These are phyloP conservation scores for Conticribra weissflogii DNA, from an alignment of 108 stramenopile species.

Conservation along the genomic window DNA sequence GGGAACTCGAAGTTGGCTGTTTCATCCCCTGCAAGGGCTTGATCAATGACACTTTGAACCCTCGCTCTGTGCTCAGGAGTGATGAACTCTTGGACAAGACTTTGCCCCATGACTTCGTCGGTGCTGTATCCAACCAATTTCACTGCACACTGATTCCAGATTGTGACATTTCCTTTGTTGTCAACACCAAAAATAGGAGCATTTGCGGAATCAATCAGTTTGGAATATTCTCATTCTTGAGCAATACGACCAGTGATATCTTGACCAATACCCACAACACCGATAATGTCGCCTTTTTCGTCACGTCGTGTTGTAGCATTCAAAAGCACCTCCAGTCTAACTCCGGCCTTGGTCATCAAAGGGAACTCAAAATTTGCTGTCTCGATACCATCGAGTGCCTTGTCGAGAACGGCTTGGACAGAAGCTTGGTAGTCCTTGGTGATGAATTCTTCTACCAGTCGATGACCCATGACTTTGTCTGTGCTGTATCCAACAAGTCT, in stretches of 20 bases:
- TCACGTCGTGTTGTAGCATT: slow-evolving; percentile 78
- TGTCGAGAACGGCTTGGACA: slow-evolving; percentile 36
- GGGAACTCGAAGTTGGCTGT: too few species aligned
- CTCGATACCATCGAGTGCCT: slow-evolving; percentile 50
- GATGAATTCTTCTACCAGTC: slow-evolving; percentile 42
- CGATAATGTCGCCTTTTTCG: slow-evolving; percentile 62
- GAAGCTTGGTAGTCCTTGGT: slow-evolving; percentile 26
- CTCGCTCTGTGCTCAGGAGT: slow-evolving; percentile 32
- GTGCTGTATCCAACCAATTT: slow-evolving; percentile 72
- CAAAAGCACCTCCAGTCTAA: slow-evolving; percentile 53
- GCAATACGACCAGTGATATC: slow-evolving; percentile 49
- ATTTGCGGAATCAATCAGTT: slow-evolving; percentile 50
- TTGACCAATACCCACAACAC: slow-evolving; percentile 71
- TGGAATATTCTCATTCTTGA: slow-evolving; percentile 44
- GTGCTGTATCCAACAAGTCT: not conserved
- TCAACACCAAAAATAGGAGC: slow-evolving; percentile 58
- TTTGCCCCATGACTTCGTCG: slow-evolving; percentile 62
- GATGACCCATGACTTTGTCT: not conserved
- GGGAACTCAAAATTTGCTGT: slow-evolving; percentile 79
- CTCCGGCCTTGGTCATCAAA: slow-evolving; percentile 64
- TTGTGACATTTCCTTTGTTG: slow-evolving; percentile 20
- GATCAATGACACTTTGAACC: slow-evolving; percentile 40
- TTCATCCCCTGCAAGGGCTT: slow-evolving; percentile 52
- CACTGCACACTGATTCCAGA: slow-evolving; percentile 46
- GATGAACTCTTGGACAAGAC: slow-evolving; percentile 34